These are phyloP conservation scores for Azolla pinnata DNA, from an alignment of 75 land plant genomes.

Conservation along the genomic window DNA sequence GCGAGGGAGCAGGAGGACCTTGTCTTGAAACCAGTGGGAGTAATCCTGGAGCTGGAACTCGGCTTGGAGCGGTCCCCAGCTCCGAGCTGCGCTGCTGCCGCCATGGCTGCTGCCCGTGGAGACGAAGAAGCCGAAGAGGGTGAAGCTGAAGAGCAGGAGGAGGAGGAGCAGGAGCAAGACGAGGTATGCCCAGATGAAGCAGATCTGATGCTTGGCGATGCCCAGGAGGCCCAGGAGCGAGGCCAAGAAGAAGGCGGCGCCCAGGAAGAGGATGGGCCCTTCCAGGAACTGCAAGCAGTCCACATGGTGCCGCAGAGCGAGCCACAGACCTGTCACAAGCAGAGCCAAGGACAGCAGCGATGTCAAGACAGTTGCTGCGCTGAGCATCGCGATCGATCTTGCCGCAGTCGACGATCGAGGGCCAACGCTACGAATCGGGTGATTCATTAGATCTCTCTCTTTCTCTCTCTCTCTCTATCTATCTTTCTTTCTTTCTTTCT, in stretches of 20 bases:
- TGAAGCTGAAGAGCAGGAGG: constrained; percentile 45
- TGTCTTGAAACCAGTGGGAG: constrained; percentile 71
- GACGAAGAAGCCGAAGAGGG: constrained; percentile 58
- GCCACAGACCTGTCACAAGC: constrained; percentile 25
- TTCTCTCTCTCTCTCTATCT: no score
- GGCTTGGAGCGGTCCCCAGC: no score
- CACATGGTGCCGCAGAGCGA: constrained; percentile 17
- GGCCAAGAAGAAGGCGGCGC: constrained; percentile 25
- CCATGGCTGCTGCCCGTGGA: constrained; percentile 53
- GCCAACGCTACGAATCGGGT: no score
- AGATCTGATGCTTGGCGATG: constrained; percentile 37
- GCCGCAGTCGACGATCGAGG: no score
- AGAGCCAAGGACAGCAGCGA: constrained; percentile 14
- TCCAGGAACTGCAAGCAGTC: constrained; percentile 24
- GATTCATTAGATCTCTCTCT: no score
- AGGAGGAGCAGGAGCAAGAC: constrained; percentile 63
- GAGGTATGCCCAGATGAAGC: constrained; percentile 58
- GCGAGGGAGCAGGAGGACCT: constrained; percentile 15
- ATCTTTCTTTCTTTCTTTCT: no score
- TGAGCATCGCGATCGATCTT: no score
- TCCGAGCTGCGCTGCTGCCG: constrained; percentile 26
- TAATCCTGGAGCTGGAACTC: constrained; percentile 68
- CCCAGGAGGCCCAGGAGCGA: constrained; percentile 62
- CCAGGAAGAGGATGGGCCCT: constrained; percentile 21
- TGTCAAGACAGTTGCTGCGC: no score